Base-by-base conservation (phyloP, 441 rosid species). In the Pelargonium citronellum region DNA sequence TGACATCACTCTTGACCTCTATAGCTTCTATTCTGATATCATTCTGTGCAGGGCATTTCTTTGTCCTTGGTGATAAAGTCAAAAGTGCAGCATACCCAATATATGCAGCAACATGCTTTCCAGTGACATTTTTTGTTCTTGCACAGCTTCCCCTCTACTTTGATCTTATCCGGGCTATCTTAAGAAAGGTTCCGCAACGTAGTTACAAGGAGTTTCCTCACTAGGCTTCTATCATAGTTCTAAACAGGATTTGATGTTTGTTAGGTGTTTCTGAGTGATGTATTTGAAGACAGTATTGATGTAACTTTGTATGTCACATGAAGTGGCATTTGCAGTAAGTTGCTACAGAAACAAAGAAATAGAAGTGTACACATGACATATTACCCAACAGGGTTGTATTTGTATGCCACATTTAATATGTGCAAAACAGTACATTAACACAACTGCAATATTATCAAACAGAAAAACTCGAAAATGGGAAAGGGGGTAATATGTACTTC, bases 21-120 rank as follows among this genome's bases (percentile, higher is more conserved):
- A 82, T 83, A 4, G 87, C 79, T 2, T 73, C 85, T 7, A 76
- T 84, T 20, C 63, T 86, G 34, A 67, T 84, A 15, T 81, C 83
- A 1, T 86, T 84, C 39, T 81, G 86, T 51, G 69, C 87, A 0
- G 86, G 87, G 2, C 86, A 84, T 75, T 86, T 81, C 74, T 86
- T 81, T 37, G 74, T 79, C 30, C 78, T 84, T 0, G 75, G 47
- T 39, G 81, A 82, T 1, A 49, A 82, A 57, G 34, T 84, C 24
- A 78, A 71, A 58, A 30, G 57, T 17, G 85, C 83, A 1, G 86
- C 86, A 1, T 58, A 64, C 5, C 90, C 83, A 2, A 64, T 86
- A 0, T 84, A 79, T 30, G 79, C 79, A 7, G 76, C 68, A 22
- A 78, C 84, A 1, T 86, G 87, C 67, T 34, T 82, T 68, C 86